Evolutionary conservation across 2,329 filamentous ascomycete genomes (phyloP).

Genomic region (Aspergillaceae sp.): DNA sequence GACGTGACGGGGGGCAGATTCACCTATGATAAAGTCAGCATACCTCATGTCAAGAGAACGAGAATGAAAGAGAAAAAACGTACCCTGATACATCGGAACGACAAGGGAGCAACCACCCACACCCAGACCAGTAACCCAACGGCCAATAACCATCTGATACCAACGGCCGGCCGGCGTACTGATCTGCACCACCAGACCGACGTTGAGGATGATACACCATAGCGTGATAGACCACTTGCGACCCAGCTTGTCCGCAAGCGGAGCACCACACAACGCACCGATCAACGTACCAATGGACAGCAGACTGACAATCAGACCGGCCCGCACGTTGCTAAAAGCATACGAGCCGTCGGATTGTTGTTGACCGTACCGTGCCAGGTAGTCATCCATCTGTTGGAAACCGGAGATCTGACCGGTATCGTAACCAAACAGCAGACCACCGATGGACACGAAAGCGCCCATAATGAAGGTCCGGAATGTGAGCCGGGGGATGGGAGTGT

Average conservation of each 20-base stretch:
- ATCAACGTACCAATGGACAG: slow-evolving; percentile 38
- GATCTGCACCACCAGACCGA: slow-evolving; percentile 39
- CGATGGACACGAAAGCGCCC: slow-evolving; percentile 40
- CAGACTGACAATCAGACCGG: slow-evolving; percentile 36
- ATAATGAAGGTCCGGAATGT: slow-evolving; percentile 32
- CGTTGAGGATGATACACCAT: slow-evolving; percentile 33
- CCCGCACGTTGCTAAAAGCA: slow-evolving; percentile 32
- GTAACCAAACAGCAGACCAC: slow-evolving; percentile 39
- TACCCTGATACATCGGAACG: slow-evolving; percentile 41
- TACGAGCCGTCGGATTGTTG: slow-evolving; percentile 22
- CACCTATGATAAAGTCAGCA: slow-evolving; percentile 29
- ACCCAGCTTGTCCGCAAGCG: slow-evolving; percentile 34
- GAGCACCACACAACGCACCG: slow-evolving; percentile 33
- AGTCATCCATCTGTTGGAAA: slow-evolving; percentile 36
- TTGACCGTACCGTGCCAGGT: slow-evolving; percentile 32
- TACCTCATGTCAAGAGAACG: not conserved
- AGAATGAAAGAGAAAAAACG: slow-evolving; percentile 35
- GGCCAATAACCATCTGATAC: slow-evolving; percentile 37
- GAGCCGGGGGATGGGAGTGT: slow-evolving; percentile 26
- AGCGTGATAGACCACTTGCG: slow-evolving; percentile 35
- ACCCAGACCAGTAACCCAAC: slow-evolving; percentile 37
- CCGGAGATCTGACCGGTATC: slow-evolving; percentile 41
- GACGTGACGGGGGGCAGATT: slow-evolving; percentile 39
- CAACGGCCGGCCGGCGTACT: slow-evolving; percentile 28
- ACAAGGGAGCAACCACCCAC: slow-evolving; percentile 38